A percentile compares a stretch with the other conserved stretches of the same genome.
Evolutionary conservation across 1,139 yeast genomes (phyloP).

Genomic region (Kodamaea ohmeri): DNA sequence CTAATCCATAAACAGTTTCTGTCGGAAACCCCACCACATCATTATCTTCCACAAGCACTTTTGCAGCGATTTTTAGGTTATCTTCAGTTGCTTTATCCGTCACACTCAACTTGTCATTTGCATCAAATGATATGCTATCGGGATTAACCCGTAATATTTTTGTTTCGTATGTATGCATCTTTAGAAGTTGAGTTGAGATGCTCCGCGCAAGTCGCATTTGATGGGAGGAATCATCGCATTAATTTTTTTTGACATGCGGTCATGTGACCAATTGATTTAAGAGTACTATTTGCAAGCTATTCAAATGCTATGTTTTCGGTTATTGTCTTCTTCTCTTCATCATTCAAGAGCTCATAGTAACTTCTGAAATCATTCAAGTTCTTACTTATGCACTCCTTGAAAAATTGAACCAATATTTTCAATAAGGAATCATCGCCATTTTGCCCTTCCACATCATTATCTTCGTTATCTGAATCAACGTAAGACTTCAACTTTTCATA

Average conservation of each 20-base stretch:
- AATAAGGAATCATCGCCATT: slow-evolving; percentile 43
- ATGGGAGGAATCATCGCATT: slow-evolving; percentile 5
- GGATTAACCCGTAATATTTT: slow-evolving; percentile 33
- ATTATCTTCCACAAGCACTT: slow-evolving; percentile 46
- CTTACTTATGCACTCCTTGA: slow-evolving; percentile 58
- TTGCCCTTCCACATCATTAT: slow-evolving; percentile 29
- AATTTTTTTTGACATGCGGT: slow-evolving; percentile 2
- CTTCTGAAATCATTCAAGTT: slow-evolving; percentile 53
- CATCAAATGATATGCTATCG: slow-evolving; percentile 26
- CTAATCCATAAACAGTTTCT: slow-evolving; percentile 94
- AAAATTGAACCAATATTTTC: slow-evolving; percentile 54
- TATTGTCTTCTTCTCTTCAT: slow-evolving; percentile 55
- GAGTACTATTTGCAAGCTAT: slow-evolving; percentile 1
- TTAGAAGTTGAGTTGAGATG: not conserved
- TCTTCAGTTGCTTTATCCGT: slow-evolving; percentile 48
- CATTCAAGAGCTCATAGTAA: slow-evolving; percentile 51
- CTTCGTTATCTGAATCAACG: slow-evolving; percentile 47
- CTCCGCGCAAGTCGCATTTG: slow-evolving; percentile 3
- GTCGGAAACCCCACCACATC: slow-evolving; percentile 91
- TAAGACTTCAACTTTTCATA: slow-evolving; percentile 57
- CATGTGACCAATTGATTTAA: slow-evolving; percentile 1
- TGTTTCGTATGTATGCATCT: slow-evolving; percentile 23
- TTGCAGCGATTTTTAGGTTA: slow-evolving; percentile 58
- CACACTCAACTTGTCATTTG: slow-evolving; percentile 28
- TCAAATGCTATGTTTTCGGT: slow-evolving; percentile 40